Evolutionary conservation across 1,284 basidiomycete genomes (phyloP).

Genomic region (Ustilago crameri): DNA sequence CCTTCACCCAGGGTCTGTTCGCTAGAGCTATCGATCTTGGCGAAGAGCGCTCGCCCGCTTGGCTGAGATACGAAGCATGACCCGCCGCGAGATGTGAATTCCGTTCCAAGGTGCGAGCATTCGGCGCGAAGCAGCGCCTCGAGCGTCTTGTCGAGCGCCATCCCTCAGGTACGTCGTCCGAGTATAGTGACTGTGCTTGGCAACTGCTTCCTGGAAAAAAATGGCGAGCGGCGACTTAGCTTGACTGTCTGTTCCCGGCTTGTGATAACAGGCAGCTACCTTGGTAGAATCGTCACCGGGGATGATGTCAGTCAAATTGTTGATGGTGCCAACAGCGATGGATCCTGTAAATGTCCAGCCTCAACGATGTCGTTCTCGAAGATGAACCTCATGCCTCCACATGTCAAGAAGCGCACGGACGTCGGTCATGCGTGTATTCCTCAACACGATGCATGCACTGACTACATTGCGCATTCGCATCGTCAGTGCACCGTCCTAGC

Average conservation of each 20-base stretch:
- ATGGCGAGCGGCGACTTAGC: no score
- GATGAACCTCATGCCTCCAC: background rate
- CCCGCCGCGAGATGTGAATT: constrained; percentile 17
- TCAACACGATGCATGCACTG: no score
- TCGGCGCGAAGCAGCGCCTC: constrained; percentile 26
- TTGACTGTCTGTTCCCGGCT: no score
- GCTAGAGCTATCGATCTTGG: constrained; percentile 27
- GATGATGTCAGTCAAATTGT: no score
- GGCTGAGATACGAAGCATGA: constrained; percentile 28
- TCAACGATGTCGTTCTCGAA: background rate
- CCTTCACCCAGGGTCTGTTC: constrained; percentile 40
- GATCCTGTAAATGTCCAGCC: no score
- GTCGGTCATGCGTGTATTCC: no score
- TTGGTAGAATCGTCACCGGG: no score
- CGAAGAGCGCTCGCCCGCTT: constrained; percentile 23
- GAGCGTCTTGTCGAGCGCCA: constrained; percentile 33
- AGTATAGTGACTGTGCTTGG: background rate
- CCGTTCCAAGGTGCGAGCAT: constrained; percentile 29
- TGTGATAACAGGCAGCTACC: no score
- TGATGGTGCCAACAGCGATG: no score
- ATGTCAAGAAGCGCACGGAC: background rate
- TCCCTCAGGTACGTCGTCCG: background rate
- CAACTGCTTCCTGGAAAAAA: no score
- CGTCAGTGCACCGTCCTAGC: no score
- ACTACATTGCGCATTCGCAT: no score